Conservation (phyloP, 345 rosid species). For the Draba incana region DNA sequence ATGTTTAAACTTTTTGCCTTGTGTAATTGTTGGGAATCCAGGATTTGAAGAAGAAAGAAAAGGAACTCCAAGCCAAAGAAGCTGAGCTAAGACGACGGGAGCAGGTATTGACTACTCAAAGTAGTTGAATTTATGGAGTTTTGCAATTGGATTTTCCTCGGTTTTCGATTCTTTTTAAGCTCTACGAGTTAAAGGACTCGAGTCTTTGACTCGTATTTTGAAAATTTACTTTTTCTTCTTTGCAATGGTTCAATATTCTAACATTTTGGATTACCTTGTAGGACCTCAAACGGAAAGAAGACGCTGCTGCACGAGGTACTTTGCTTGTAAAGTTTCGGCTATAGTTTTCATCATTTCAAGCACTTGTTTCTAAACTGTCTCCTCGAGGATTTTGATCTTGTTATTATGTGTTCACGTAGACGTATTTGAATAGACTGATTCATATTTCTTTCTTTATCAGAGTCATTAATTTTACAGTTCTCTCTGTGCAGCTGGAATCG, state of each 20-base stretch:
- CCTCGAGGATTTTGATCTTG: not conserved
- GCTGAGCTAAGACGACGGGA: constrained; percentile 85
- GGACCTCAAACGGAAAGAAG: constrained; percentile 88
- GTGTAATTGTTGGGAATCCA: constrained; percentile 42
- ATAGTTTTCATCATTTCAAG: not conserved
- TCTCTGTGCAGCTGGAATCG: constrained; percentile 65
- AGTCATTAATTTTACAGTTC: not conserved
- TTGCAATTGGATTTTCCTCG: not conserved
- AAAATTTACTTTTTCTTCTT: not conserved
- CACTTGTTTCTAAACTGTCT: not conserved
- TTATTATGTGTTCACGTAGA: not conserved
- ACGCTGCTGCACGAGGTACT: constrained; percentile 93
- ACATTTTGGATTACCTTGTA: constrained; percentile 33
- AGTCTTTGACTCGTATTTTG: not conserved
- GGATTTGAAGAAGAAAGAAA: constrained; percentile 90
- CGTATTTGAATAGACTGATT: not conserved
- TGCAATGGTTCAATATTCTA: not conserved
- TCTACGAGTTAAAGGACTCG: not conserved
- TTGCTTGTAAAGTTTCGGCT: not conserved
- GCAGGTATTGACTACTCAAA: constrained; percentile 56
- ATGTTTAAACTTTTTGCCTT: constrained; percentile 9
- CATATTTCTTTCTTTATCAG: not conserved
- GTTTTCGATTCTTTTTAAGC: too few relatives aligned
- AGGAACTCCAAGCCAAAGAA: constrained; percentile 97
- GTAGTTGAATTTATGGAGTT: constrained; percentile 6